These are phyloP conservation scores for Fusarium coicis DNA, from an alignment of 2,329 filamentous ascomycete genomes.

Conservation along the genomic window DNA sequence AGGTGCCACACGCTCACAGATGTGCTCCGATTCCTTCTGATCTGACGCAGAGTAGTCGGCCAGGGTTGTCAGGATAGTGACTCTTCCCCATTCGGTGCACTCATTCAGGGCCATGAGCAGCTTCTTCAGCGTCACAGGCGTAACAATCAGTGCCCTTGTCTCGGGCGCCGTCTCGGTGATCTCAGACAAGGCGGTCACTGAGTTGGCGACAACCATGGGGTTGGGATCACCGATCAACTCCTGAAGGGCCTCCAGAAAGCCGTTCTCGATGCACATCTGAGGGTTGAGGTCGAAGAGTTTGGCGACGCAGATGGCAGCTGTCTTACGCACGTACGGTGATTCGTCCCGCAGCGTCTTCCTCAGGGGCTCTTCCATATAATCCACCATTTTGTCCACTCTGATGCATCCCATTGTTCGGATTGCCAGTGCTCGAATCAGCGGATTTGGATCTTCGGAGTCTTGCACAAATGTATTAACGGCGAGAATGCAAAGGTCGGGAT, in stretches of 20 bases:
- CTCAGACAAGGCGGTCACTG: constrained; percentile 91
- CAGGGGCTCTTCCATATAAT: constrained; percentile 98
- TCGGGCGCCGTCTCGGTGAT: constrained; percentile 92
- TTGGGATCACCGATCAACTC: constrained; percentile 98
- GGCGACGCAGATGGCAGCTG: constrained; percentile 95
- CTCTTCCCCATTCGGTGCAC: constrained; percentile 97
- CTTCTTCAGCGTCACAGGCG: constrained; percentile 87
- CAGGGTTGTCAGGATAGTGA: constrained; percentile 90
- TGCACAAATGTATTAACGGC: constrained; percentile 99
- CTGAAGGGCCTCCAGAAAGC: constrained; percentile 92
- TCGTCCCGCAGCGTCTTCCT: constrained; percentile 97
- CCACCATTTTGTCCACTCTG: constrained; percentile 98
- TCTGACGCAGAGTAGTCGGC: constrained; percentile 90
- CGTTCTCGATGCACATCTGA: constrained; percentile 92
- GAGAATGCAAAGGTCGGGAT: constrained; percentile 97
- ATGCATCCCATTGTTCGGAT: constrained; percentile 99
- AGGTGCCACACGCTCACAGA: constrained; percentile 93
- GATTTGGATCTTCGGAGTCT: constrained; percentile 98
- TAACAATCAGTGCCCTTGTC: constrained; percentile 86
- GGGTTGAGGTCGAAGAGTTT: constrained; percentile 98
- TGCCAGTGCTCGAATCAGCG: constrained; percentile 90
- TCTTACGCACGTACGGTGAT: constrained; percentile 98
- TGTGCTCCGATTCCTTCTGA: constrained; percentile 95
- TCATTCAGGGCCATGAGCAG: constrained; percentile 96
- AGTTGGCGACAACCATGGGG: constrained; percentile 99